phyloP scores from a whole-genome alignment of 164 flowering plant species.

The Piper betle region DNA sequence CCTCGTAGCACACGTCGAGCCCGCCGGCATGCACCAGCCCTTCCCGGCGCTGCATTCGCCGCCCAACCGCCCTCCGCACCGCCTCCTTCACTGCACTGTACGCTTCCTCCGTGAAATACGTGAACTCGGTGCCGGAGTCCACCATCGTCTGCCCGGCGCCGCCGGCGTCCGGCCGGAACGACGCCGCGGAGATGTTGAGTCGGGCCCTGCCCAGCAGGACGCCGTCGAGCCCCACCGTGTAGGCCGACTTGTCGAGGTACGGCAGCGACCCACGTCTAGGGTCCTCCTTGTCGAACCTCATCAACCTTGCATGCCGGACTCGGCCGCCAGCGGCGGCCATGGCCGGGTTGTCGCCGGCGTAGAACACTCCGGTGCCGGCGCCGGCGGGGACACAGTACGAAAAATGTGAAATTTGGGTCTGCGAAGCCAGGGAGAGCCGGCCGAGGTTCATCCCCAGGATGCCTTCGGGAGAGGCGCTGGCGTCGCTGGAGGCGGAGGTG shows the following conservation, averaged over 20 bases:
- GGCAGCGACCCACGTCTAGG: conserved; percentile 27
- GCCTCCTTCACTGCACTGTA: conserved; percentile 39
- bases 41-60: conserved; percentile 19
- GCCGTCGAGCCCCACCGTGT: conserved; percentile 43
- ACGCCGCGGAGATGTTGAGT: conserved; percentile 31
- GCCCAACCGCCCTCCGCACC: conserved; percentile 35
- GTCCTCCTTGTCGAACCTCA: conserved; percentile 17
- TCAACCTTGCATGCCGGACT: conserved; percentile 30
- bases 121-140: conserved; percentile 70
- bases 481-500: conserved; percentile 12
- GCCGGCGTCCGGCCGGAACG: conserved; percentile 39
- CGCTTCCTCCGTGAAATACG: conserved; percentile 51
- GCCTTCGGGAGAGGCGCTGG: conserved; percentile 30
- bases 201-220: conserved; percentile 34
- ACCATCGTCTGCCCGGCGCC: conserved; percentile 75
- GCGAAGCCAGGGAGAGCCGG: conserved; percentile 53
- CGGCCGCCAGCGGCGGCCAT: conserved; percentile 25
- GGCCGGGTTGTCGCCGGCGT: conserved; percentile 51
- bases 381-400: conserved; percentile 46
- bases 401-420: conserved; percentile 39
- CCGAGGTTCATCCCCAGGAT: conserved; percentile 80
- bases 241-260: conserved; percentile 51
- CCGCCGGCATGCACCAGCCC: conserved; percentile 37
- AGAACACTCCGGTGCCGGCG: conserved; percentile 32
- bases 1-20: conserved; percentile 53